Evolutionary conservation across 441 rosid genomes (phyloP).

Genomic region (Bruguiera hainesii): DNA sequence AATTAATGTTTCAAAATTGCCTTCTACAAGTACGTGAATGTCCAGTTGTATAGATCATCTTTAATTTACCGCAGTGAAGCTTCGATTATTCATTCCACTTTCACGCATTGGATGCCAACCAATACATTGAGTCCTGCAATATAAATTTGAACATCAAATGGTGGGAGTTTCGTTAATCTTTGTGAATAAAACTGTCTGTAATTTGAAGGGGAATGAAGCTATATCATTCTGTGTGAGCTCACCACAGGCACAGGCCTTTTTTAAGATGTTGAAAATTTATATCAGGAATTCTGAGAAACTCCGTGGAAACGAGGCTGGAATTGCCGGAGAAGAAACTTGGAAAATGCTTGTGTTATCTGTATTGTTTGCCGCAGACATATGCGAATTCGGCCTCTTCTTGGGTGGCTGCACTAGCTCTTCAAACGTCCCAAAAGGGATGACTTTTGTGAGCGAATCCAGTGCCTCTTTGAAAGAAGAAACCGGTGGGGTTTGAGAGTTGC

Average conservation of each 20-base stretch:
- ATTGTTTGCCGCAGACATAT: slow-evolving; percentile 2
- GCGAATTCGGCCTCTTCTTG: slow-evolving; percentile 12
- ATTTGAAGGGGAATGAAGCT: neutral
- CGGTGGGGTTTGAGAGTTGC: slow-evolving; percentile 8
- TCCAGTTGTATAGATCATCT: too few relatives aligned
- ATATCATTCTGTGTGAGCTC: too few relatives aligned
- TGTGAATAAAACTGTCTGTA: neutral
- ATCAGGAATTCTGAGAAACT: slow-evolving; percentile 12
- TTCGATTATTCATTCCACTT: neutral
- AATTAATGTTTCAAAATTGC: too few relatives aligned
- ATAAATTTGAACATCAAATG: neutral
- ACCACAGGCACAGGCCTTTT: neutral
- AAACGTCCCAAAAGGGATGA: slow-evolving; percentile 26
- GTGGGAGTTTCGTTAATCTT: neutral
- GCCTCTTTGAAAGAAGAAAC: slow-evolving; percentile 19
- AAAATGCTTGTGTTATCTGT: slow-evolving; percentile 19
- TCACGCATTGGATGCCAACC: neutral
- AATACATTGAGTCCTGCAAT: neutral
- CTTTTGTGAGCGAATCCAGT: slow-evolving; percentile 26
- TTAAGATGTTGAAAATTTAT: neutral
- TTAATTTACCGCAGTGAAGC: neutral
- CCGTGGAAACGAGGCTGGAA: slow-evolving; percentile 3
- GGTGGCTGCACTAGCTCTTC: slow-evolving; percentile 30
- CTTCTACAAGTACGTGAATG: too few relatives aligned
- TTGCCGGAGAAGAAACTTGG: slow-evolving; percentile 17